Base-by-base conservation (phyloP, 441 rosid species). In the Jatropha multifida region DNA sequence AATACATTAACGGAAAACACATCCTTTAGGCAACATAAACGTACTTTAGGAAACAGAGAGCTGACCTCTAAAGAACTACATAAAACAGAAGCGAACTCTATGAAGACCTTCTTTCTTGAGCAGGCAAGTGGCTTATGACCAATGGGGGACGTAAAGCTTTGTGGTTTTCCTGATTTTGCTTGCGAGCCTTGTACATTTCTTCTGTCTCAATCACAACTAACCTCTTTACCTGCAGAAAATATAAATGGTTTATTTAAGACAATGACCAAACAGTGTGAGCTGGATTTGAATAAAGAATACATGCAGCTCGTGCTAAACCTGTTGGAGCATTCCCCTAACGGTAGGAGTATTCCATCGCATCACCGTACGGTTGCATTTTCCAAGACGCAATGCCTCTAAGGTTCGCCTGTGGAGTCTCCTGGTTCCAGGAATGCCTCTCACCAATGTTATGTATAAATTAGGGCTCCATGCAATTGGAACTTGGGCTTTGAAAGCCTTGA, bases 341-440 rank as follows among this genome's bases (percentile, higher is more conserved):
- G 97, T 85, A 40, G 98, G 93, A 63, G 90, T 90, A 86, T 96
- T 96, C 72, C 87, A 85, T n/a, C 88, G 90, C 87, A 84, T 82
- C 64, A 96, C 97, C 67, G 98, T 96, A 26, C 94, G 90, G 82
- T 90, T 92, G 81, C 98, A 92, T 85, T 92, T 92, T 49, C 90
- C 66, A n/a, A 96, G 95, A 48, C 91, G 90, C 86, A 93, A 76
- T 1, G 97, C 99, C 79, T 96, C 98, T 44, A 93, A 83, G 26
- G 97, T 96, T 76, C 94, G 93, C 81, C 96, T 83, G 79, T 96
- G 99, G 62, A 89, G 94, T 87, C 85, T 90, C 83, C 97, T 89
- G 2, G 98, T 96, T 63, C 98, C 99, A 0, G 97, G 98, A 66
- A 92, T 85, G 74, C 98, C 99, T 77, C 97, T 90, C 68, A 89